phyloP scores from a whole-genome alignment of 305 asterid genomes.

The Solanum hybrid region DNA sequence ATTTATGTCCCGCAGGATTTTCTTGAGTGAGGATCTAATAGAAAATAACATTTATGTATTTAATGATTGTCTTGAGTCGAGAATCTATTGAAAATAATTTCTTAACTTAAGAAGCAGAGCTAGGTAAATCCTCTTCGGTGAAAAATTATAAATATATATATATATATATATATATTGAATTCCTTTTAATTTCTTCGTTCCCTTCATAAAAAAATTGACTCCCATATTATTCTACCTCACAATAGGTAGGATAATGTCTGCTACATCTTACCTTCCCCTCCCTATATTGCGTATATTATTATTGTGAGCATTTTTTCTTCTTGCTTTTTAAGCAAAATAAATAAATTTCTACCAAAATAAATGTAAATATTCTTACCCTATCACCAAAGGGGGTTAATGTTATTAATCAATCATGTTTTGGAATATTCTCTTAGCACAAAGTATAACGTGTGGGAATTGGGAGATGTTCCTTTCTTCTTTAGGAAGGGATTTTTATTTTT shows the following conservation, averaged over 20 bases:
- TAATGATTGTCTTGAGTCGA: background rate
- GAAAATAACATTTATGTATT: background rate
- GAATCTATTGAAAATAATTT: no score
- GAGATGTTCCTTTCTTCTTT: background rate
- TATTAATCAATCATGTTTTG: background rate
- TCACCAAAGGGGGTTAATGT: background rate
- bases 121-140: no score
- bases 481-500: background rate
- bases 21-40: background rate
- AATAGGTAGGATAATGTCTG: background rate
- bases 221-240: background rate
- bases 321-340: background rate
- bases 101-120: no score
- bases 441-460: slow-evolving; percentile 1
- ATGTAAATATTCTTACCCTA: background rate
- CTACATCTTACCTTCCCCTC: background rate
- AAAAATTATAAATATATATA: no score
- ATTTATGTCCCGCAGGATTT: background rate
- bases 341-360: background rate
- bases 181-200: no score
- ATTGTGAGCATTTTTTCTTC: background rate
- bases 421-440: slow-evolving; percentile 37
- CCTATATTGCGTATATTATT: no score
- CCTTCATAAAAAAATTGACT: background rate
- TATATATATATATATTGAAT: no score